These are phyloP conservation scores for Polychaeton citri DNA, from an alignment of 2,329 filamentous ascomycete genomes.

Conservation along the genomic window DNA sequence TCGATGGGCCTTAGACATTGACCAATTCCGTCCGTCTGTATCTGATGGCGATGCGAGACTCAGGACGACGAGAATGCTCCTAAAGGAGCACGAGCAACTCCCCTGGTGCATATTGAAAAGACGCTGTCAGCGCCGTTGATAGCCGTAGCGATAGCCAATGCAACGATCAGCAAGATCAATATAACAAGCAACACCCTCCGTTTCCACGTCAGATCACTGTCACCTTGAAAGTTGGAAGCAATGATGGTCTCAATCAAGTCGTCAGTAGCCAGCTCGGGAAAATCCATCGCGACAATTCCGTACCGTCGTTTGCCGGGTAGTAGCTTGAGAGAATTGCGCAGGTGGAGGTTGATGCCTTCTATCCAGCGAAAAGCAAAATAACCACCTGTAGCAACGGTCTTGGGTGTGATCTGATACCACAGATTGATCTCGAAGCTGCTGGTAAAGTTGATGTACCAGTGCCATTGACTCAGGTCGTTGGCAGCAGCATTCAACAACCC, in stretches of 20 bases:
- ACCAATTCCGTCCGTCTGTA: too few relatives aligned
- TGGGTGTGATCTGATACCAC: slow-evolving; percentile 20
- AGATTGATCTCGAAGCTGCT: slow-evolving; percentile 31
- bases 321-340: slow-evolving; percentile 20
- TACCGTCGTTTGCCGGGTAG: slow-evolving; percentile 16
- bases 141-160: too few relatives aligned
- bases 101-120: too few relatives aligned
- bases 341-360: slow-evolving; percentile 29
- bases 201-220: not conserved
- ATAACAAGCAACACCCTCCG: not conserved
- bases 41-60: too few relatives aligned
- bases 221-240: slow-evolving; percentile 24
- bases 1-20: too few relatives aligned
- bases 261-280: slow-evolving; percentile 23
- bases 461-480: slow-evolving; percentile 9
- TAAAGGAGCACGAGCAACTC: too few relatives aligned
- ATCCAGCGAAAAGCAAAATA: slow-evolving; percentile 31
- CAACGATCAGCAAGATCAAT: not conserved
- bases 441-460: slow-evolving; percentile 33
- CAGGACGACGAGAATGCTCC: too few relatives aligned
- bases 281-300: slow-evolving; percentile 25
- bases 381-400: slow-evolving; percentile 30
- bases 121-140: too few relatives aligned
- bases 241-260: slow-evolving; percentile 30
- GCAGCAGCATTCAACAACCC: slow-evolving; percentile 25